Conservation (phyloP, 2,329 filamentous ascomycete genomes). For the Aspergillus latus region DNA sequence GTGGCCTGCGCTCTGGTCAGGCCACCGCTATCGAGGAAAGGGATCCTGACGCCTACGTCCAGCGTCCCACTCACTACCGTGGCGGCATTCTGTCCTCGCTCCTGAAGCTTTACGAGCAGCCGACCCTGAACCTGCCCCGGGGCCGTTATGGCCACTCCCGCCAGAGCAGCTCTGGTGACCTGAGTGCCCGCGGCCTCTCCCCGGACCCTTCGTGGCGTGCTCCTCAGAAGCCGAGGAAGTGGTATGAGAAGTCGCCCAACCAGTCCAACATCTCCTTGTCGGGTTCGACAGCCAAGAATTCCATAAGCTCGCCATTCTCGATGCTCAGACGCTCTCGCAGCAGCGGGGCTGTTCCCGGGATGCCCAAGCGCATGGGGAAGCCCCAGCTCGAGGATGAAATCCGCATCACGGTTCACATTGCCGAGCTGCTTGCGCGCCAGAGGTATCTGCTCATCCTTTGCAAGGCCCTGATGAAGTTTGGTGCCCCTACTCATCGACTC, state of each 20-base stretch:
- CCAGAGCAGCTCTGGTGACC: conserved; percentile 33
- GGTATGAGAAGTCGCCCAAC: conserved; percentile 42
- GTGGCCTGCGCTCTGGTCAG: conserved; percentile 35
- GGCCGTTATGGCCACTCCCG: conserved; percentile 32
- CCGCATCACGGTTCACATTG: conserved; percentile 62
- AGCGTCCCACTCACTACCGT: conserved; percentile 66
- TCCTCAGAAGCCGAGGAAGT: conserved; percentile 36
- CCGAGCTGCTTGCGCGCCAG: conserved; percentile 74
- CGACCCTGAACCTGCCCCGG: conserved; percentile 32
- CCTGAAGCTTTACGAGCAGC: conserved; percentile 66
- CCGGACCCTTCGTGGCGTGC: conserved; percentile 35
- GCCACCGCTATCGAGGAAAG: conserved; percentile 37
- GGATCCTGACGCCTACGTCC: conserved; percentile 63
- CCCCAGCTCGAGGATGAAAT: conserved; percentile 52
- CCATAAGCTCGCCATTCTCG: conserved; percentile 29
- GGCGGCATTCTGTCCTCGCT: conserved; percentile 72
- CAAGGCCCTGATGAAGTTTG: conserved; percentile 83
- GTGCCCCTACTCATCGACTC: conserved; percentile 86
- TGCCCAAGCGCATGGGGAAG: conserved; percentile 32
- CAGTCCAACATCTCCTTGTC: conserved; percentile 37
- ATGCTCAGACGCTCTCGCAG: conserved; percentile 40
- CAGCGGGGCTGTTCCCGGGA: conserved; percentile 31
- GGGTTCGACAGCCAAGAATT: conserved; percentile 31
- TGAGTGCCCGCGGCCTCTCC: conserved; percentile 32
- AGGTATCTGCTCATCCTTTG: conserved; percentile 84